A percentile compares a stretch with the other conserved stretches of the same genome.
Evolutionary conservation across 306 rosid genomes (phyloP).

Genomic region (Vachellia collinsii): DNA sequence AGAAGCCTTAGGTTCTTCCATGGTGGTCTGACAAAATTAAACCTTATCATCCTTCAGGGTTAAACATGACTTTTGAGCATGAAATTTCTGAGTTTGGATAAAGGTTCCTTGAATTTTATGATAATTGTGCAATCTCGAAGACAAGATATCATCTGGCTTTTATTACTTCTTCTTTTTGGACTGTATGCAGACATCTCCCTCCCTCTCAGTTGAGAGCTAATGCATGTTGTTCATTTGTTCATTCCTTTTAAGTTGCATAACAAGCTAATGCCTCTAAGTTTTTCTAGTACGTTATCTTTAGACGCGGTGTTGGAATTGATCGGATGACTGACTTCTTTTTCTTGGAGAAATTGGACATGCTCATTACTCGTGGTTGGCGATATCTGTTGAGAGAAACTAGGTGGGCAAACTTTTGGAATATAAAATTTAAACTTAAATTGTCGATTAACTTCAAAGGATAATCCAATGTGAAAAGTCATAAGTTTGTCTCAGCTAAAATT

Average conservation of each 20-base stretch:
- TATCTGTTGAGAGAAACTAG: constrained; percentile 64
- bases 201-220: not conserved
- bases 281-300: constrained; percentile 81
- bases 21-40: not conserved
- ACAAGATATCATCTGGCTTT: constrained; percentile 18
- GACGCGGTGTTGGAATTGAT: constrained; percentile 91
- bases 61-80: too few relatives aligned
- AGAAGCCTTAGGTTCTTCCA: not conserved
- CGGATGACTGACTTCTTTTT: constrained; percentile 77
- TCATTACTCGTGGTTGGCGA: constrained; percentile 79
- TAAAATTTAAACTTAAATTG: constrained; percentile 16
- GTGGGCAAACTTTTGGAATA: constrained; percentile 45
- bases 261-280: constrained; percentile 45
- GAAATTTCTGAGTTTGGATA: not conserved
- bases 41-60: too few relatives aligned
- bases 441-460: constrained; percentile 17
- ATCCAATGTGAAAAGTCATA: constrained; percentile 27
- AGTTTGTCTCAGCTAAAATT: constrained; percentile 20
- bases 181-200: not conserved
- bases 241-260: constrained; percentile 21
- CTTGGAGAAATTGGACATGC: constrained; percentile 94
- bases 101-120: not conserved
- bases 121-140: not conserved
- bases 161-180: constrained; percentile 1
- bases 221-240: constrained; percentile 22